Conservation (phyloP, 208 protist species). For the Strigomonas culicis region DNA sequence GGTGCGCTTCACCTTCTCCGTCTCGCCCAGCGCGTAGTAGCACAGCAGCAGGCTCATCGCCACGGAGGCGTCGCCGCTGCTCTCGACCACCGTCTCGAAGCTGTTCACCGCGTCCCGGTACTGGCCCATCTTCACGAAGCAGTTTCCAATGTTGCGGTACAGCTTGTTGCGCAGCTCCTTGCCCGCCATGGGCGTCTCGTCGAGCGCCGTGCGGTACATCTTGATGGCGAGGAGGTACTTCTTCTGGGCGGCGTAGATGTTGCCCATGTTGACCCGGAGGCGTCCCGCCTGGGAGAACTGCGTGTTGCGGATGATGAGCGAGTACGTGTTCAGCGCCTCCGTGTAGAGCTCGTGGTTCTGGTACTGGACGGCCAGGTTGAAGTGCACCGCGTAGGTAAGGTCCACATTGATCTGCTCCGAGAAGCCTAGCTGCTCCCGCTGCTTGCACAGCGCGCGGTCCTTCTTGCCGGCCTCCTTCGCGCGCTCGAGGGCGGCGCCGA, state of each 20-base stretch:
- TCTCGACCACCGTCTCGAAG: slow-evolving; percentile 94
- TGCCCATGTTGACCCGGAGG: slow-evolving; percentile 97
- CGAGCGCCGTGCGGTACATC: slow-evolving; percentile 96
- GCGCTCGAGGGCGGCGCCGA: slow-evolving; percentile 89
- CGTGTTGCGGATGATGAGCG: slow-evolving; percentile 94
- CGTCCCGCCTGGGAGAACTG: slow-evolving; percentile 91
- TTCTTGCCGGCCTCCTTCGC: slow-evolving; percentile 94
- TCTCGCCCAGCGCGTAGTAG: slow-evolving; percentile 95
- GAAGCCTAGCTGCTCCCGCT: slow-evolving; percentile 87
- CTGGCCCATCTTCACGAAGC: slow-evolving; percentile 96
- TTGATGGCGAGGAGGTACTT: slow-evolving; percentile 96
- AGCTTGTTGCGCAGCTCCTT: slow-evolving; percentile 94
- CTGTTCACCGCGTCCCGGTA: slow-evolving; percentile 94
- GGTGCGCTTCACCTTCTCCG: slow-evolving; percentile 92
- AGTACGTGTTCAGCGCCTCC: slow-evolving; percentile 96
- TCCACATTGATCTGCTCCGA: slow-evolving; percentile 95
- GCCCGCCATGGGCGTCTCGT: slow-evolving; percentile 88
- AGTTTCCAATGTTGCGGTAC: slow-evolving; percentile 95
- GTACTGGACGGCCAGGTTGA: slow-evolving; percentile 96
- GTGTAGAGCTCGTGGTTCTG: slow-evolving; percentile 93
- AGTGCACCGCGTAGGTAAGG: slow-evolving; percentile 95
- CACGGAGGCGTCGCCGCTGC: slow-evolving; percentile 84
- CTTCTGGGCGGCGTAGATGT: slow-evolving; percentile 97
- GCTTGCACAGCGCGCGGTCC: slow-evolving; percentile 88
- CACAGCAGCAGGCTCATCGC: slow-evolving; percentile 97